phyloP scores from a whole-genome alignment of 805 yeast species.

The Kluyveromyces siamensis region DNA sequence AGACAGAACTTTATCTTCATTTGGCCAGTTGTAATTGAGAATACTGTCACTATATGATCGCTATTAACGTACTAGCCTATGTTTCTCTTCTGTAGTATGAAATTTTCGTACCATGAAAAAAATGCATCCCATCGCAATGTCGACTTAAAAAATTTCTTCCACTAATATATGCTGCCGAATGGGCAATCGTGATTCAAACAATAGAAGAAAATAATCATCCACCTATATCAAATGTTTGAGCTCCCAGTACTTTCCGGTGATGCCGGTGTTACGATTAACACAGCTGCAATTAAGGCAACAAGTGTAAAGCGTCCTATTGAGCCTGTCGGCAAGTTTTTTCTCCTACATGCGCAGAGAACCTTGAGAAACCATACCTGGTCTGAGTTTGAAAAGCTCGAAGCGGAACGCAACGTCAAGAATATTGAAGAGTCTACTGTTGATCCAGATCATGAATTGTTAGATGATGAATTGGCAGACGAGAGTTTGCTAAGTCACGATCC shows the following conservation, averaged over 20 bases:
- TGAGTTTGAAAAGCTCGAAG: slow-evolving; percentile 89
- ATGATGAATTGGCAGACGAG: slow-evolving; percentile 60
- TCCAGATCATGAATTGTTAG: slow-evolving; percentile 44
- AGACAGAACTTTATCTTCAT: too few relatives aligned
- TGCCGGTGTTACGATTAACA: slow-evolving; percentile 43
- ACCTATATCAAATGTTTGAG: slow-evolving; percentile 13
- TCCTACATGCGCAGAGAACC: slow-evolving; percentile 94
- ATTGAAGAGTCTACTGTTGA: slow-evolving; percentile 54
- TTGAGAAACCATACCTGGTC: slow-evolving; percentile 98
- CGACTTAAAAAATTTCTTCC: too few relatives aligned
- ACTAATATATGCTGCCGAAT: too few relatives aligned
- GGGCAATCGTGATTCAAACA: too few relatives aligned
- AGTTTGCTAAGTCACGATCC: slow-evolving; percentile 84
- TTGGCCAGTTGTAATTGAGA: too few relatives aligned
- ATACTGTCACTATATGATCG: too few relatives aligned
- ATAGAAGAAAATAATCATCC: background rate
- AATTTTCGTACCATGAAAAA: too few relatives aligned
- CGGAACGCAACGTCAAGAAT: slow-evolving; percentile 70
- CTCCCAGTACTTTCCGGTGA: slow-evolving; percentile 48
- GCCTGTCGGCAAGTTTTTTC: slow-evolving; percentile 92
- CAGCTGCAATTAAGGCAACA: slow-evolving; percentile 42
- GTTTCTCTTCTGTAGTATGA: too few relatives aligned
- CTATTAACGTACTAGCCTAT: too few relatives aligned
- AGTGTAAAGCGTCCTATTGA: slow-evolving; percentile 77
- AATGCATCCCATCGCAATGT: too few relatives aligned